Evolutionary conservation across 116 monocot species (phyloP).

Genomic region (Iris pallida): DNA sequence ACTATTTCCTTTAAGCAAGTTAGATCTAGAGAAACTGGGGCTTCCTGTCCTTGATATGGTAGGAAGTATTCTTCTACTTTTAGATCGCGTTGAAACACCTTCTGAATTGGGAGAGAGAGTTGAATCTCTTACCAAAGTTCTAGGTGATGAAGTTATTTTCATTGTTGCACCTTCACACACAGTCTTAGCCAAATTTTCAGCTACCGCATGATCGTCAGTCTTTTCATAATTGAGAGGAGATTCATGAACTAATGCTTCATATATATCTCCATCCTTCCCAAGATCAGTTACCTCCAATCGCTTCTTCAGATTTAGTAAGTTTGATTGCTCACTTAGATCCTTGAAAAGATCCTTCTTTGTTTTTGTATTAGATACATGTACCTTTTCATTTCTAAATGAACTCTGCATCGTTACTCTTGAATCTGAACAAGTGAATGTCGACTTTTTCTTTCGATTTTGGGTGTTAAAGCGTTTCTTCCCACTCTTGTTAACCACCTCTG

Average conservation of each 20-base stretch:
- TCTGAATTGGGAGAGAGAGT: conserved; percentile 13
- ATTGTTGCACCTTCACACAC: neutral
- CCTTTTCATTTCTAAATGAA: conserved; percentile 8
- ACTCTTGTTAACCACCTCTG: neutral
- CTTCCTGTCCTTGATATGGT: conserved; percentile 13
- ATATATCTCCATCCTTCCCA: conserved; percentile 4
- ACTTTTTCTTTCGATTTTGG: conserved; percentile 11
- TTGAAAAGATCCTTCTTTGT: conserved; percentile 50
- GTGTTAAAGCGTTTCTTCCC: conserved; percentile 11
- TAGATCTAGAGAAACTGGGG: conserved; percentile 6
- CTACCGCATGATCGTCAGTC: conserved; percentile 1
- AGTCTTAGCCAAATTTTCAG: conserved; percentile 9
- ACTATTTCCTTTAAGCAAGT: conserved; percentile 7
- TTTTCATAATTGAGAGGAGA: conserved; percentile 17
- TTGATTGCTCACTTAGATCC: conserved; percentile 29
- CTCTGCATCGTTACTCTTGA: conserved; percentile 22
- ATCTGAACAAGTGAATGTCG: conserved; percentile 27
- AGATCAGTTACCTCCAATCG: conserved; percentile 9
- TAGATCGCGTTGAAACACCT: conserved; percentile 29
- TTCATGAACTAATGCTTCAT: conserved; percentile 27
- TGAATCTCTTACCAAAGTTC: conserved; percentile 10
- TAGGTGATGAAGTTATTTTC: conserved; percentile 9
- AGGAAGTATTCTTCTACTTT: conserved; percentile 16
- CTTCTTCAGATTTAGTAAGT: conserved; percentile 25
- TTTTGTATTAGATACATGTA: conserved; percentile 22